Conservation (phyloP, 176 grass and related monocot genomes). For the Paspalum notatum region DNA sequence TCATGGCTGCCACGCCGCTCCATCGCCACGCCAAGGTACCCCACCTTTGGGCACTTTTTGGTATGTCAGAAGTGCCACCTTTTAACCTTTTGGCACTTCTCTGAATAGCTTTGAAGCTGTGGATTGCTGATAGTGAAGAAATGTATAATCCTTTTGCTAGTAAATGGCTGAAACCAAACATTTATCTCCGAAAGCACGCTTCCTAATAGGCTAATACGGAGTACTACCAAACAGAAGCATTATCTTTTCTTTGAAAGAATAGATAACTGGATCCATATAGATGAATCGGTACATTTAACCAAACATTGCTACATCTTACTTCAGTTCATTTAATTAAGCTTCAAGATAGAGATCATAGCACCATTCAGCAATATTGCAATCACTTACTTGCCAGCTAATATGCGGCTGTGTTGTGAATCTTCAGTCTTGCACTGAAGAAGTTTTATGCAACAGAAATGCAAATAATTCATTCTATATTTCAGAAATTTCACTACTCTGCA, state of each 20-base stretch:
- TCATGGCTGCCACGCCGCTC: slow-evolving; percentile 93
- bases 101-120: not conserved
- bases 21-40: slow-evolving; percentile 83
- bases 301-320: not conserved
- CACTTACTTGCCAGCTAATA: not conserved
- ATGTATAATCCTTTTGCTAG: not conserved
- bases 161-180: not conserved
- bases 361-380: not conserved
- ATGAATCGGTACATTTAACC: not conserved
- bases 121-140: not conserved
- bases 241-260: not conserved
- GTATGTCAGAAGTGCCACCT: not conserved
- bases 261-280: not conserved
- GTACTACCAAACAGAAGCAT: not conserved
- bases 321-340: not conserved
- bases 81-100: not conserved
- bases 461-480: not conserved
- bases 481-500: not conserved
- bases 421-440: not conserved
- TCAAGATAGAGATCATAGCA: not conserved
- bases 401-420: not conserved
- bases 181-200: not conserved
- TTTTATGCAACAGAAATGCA: not conserved
- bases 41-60: not conserved
- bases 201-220: no score